Percentiles rank a stretch among this genome's conserved stretches.
These are phyloP conservation scores for Xylariaceae sp. DNA, from an alignment of 2,329 filamentous ascomycete genomes.

Conservation along the genomic window DNA sequence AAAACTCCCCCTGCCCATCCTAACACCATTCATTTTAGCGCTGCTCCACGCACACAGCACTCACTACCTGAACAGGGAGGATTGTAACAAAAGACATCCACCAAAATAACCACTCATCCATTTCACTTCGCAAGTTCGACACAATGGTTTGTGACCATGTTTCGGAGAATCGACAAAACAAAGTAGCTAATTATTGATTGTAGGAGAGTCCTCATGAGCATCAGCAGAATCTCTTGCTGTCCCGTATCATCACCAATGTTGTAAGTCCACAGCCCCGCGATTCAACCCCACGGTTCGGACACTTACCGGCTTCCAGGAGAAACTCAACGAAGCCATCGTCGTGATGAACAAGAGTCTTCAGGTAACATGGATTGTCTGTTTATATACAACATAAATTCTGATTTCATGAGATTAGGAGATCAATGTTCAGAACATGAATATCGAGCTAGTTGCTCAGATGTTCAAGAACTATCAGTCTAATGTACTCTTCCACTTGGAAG, in stretches of 20 bases:
- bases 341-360: conserved; percentile 90
- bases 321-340: conserved; percentile 90
- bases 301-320: conserved; percentile 61
- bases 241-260: conserved; percentile 95
- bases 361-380: too few species aligned
- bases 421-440: conserved; percentile 98
- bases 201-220: conserved; percentile 98
- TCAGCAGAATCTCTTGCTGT: conserved; percentile 89
- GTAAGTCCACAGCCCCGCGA: conserved; percentile 50
- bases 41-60: too few species aligned
- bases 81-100: too few species aligned
- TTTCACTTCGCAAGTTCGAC: conserved; percentile 1
- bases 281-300: not conserved
- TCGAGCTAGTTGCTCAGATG: conserved; percentile 97
- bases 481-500: conserved; percentile 94
- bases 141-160: conserved; percentile 21
- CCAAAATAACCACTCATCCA: too few species aligned
- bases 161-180: not conserved
- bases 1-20: too few species aligned
- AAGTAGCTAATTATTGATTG: conserved; percentile 10
- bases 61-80: too few species aligned
- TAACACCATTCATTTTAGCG: too few species aligned
- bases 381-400: too few species aligned
- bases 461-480: conserved; percentile 99
- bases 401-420: conserved; percentile 63